Base-by-base conservation (phyloP, 805 yeast genomes). In the Huiozyma sinensis region DNA sequence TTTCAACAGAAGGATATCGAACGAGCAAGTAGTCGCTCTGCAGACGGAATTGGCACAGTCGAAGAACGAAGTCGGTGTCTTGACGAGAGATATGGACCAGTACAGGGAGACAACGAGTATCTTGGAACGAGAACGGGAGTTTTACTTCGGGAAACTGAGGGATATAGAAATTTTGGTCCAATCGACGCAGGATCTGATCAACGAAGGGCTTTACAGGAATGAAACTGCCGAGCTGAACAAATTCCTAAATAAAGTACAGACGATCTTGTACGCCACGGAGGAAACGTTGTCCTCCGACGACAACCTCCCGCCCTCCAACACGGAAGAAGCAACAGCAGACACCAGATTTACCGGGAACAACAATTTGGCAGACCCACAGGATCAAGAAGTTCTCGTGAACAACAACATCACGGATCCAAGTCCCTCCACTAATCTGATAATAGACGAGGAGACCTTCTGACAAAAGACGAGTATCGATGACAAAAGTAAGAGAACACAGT, bases 61-160 rank as follows among this genome's bases (percentile, higher is more conserved):
- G 0, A 68, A 62, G 40, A 59, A 53, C 10, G 67, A 71, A 47
- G 58, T 75, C n/a, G 55, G 57, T 7, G 39, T 32, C 6, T 41
- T 57, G 43, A 52, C 54, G 36, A 52, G 69, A 5, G 87, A 84
- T 50, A 52, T 77, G 13, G 69, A 68, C 11, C 85, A 81, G 49
- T 72, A 73, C 50, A 72, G 71, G 46, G 68, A 74, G 24, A 76
- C 81, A 10, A 73, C 81, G 17, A 83, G 79, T 40, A 76, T 80
- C 10, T 66, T 86, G 41, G 85, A 81, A 55, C 75, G 83, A 1
- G 97, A 92, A 60, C 76, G 97, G 49, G 83, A 85, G 61, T 87
- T 90, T 56, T 92, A 92, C 62, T 90, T 85, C 65, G 80, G 83
- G 56, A 92, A 90, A 64, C 68, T 92, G 43, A 73, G 95, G 50